Percentiles rank a stretch among this genome's conserved stretches.
Conservation (phyloP, 2,329 filamentous ascomycete species). For the Clarireedia homoeocarpa region DNA sequence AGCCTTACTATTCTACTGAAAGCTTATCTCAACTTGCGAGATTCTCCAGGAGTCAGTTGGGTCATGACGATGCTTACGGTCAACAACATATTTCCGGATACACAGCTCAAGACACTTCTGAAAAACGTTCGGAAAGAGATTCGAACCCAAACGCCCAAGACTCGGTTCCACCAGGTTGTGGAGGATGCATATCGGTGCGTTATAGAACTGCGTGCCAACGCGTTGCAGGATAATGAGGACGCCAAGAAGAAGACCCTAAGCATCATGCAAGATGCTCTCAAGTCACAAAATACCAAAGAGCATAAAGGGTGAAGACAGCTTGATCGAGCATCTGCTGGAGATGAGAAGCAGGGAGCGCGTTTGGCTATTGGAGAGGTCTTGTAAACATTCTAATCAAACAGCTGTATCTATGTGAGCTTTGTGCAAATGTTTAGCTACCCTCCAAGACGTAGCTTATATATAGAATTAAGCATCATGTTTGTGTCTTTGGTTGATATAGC, state of each 20-base stretch:
- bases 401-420: too few species aligned
- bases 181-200: constrained; percentile 10
- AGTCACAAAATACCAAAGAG: constrained; percentile 2
- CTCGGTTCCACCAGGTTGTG: constrained; percentile 11
- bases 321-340: too few species aligned
- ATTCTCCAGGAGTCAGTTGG: constrained; percentile 23
- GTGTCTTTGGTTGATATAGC: too few species aligned
- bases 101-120: constrained; percentile 14
- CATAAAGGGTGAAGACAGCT: background rate
- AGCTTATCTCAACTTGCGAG: constrained; percentile 20
- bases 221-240: constrained; percentile 5
- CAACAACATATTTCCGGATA: constrained; percentile 22
- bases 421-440: too few species aligned
- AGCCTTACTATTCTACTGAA: constrained; percentile 25
- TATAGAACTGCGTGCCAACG: constrained; percentile 11
- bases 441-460: too few species aligned
- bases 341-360: too few species aligned
- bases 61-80: constrained; percentile 17
- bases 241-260: constrained; percentile 17
- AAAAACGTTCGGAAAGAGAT: constrained; percentile 6
- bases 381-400: too few species aligned
- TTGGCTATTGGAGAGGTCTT: too few species aligned
- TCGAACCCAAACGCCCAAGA: background rate
- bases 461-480: too few species aligned
- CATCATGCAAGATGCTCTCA: constrained; percentile 23